Percentiles rank a stretch among this genome's conserved stretches.
These are phyloP conservation scores for Dendrocalamus latiflorus DNA, from an alignment of 202 grass and related monocot species.

Conservation along the genomic window DNA sequence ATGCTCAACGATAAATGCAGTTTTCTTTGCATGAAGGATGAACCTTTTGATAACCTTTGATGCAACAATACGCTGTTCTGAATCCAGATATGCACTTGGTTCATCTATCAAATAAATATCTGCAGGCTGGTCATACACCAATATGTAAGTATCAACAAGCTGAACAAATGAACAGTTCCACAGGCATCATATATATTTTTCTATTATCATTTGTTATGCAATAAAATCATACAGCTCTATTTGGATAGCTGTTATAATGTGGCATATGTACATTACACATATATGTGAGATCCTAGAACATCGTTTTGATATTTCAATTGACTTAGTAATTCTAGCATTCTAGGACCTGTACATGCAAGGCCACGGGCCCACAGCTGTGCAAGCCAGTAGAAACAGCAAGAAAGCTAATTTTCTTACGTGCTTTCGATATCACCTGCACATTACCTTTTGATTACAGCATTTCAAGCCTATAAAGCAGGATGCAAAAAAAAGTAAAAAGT, in stretches of 20 bases:
- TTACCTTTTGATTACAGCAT: not conserved
- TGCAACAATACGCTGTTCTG: slow-evolving; percentile 89
- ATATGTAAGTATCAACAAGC: slow-evolving; percentile 14
- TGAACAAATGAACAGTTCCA: not conserved
- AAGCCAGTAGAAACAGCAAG: not conserved
- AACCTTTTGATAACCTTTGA: slow-evolving; percentile 98
- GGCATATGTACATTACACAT: not conserved
- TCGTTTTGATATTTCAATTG: not conserved
- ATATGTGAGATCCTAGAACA: not conserved
- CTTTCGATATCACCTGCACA: no score
- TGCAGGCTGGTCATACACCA: slow-evolving; percentile 61
- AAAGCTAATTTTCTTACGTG: not conserved
- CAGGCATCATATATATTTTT: not conserved
- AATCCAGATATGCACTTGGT: slow-evolving; percentile 98
- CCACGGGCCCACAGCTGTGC: not conserved
- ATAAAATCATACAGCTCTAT: not conserved
- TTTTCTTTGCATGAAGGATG: no score
- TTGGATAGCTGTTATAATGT: not conserved
- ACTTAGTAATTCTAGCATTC: not conserved
- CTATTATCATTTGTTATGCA: not conserved
- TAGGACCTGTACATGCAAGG: not conserved
- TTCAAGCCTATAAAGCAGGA: not conserved
- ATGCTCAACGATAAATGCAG: no score
- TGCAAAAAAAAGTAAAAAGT: not conserved
- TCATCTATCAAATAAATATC: no score